A percentile compares a stretch with the other conserved stretches of the same genome.
phyloP scores from a whole-genome alignment of 2,329 filamentous ascomycete genomes.

The Aspergillus sp. region DNA sequence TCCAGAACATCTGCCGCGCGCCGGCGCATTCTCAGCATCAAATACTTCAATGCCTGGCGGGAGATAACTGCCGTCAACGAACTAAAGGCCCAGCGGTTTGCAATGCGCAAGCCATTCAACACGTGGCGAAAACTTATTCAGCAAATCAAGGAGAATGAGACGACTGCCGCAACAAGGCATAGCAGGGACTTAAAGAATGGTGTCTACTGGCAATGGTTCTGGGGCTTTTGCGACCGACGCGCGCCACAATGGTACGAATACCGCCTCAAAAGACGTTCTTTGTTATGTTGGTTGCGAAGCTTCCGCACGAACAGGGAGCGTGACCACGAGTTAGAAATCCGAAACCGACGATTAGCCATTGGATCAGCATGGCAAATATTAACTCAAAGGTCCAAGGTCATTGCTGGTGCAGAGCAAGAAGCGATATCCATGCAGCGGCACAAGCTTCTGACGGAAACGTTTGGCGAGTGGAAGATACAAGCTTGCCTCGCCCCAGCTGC shows the following conservation, averaged over 20 bases:
- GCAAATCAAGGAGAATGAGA: conserved; percentile 28
- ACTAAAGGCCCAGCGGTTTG: conserved; percentile 45
- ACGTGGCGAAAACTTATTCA: conserved; percentile 45
- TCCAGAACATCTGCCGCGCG: conserved; percentile 62
- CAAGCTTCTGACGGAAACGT: conserved; percentile 30
- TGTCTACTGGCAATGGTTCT: conserved; percentile 40
- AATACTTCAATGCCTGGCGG: conserved; percentile 64
- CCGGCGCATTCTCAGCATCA: conserved; percentile 61
- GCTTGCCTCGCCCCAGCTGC: conserved; percentile 37
- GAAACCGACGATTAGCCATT: conserved; percentile 22
- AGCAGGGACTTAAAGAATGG: conserved; percentile 23
- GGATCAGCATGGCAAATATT: conserved; percentile 27
- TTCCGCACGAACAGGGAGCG: conserved; percentile 35
- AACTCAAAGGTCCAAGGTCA: conserved; percentile 24
- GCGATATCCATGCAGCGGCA: conserved; percentile 25
- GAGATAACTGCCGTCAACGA: conserved; percentile 58
- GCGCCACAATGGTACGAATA: conserved; percentile 39
- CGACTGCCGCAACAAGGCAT: conserved; percentile 25
- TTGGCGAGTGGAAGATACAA: conserved; percentile 38
- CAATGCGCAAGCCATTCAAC: conserved; percentile 48
- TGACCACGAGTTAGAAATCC: conserved; percentile 31
- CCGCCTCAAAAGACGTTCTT: conserved; percentile 34
- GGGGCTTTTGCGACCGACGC: conserved; percentile 37
- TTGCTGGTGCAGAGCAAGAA: conserved; percentile 22
- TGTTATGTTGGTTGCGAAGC: conserved; percentile 35